Conservation (phyloP, 2,329 filamentous ascomycete species). For the Colletotrichum kahawae region DNA sequence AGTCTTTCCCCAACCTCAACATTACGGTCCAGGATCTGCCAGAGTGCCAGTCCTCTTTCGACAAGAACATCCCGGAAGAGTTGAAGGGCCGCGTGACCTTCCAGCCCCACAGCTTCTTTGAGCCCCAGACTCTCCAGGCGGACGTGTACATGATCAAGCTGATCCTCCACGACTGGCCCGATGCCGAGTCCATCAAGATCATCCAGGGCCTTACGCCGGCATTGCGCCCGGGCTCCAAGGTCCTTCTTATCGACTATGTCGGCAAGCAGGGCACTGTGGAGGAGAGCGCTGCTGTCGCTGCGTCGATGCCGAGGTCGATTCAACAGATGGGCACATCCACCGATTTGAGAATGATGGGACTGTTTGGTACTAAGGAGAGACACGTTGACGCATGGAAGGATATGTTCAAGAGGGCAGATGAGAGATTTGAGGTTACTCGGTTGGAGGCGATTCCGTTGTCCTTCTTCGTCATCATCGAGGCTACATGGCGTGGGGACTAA, state of each 20-base stretch:
- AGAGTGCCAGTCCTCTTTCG: conserved; percentile 37
- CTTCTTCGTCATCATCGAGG: conserved; percentile 42
- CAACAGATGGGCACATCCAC: conserved; percentile 44
- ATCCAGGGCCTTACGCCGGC: conserved; percentile 46
- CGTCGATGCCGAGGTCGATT: conserved; percentile 36
- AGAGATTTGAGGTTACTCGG: conserved; percentile 45
- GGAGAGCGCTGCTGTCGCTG: conserved; percentile 22
- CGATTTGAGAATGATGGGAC: conserved; percentile 55
- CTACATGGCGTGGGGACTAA: conserved; percentile 35
- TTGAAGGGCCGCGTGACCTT: conserved; percentile 39
- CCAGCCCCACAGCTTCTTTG: conserved; percentile 42
- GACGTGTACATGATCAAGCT: conserved; percentile 58
- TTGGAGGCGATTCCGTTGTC: conserved; percentile 38
- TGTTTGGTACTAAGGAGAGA: conserved; percentile 54
- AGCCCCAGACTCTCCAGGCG: conserved; percentile 41
- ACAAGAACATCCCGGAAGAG: conserved; percentile 37
- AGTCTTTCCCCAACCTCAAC: conserved; percentile 43
- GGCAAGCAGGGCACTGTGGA: conserved; percentile 35
- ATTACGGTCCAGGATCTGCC: conserved; percentile 52
- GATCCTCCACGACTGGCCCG: conserved; percentile 62
- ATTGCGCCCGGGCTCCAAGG: conserved; percentile 46
- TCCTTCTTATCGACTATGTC: conserved; percentile 44
- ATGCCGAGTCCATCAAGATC: conserved; percentile 45
- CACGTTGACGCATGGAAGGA: conserved; percentile 49
- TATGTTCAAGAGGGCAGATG: conserved; percentile 50